phyloP scores from a whole-genome alignment of 78 protist species.

The Cyanophora paradoxa region DNA sequence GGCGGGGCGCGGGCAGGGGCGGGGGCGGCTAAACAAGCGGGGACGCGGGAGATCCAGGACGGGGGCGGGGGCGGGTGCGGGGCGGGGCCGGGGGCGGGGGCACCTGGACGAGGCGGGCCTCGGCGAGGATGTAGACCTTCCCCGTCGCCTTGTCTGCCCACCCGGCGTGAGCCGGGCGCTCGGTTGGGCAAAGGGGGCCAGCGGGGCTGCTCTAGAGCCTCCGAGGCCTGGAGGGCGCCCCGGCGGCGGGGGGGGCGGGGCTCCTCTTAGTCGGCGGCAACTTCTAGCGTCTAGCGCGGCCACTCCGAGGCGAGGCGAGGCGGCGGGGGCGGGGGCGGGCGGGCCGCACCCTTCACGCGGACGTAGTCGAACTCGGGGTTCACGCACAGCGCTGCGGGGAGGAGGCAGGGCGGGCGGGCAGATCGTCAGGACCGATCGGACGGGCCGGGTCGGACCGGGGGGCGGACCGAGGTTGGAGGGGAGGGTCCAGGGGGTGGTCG shows the following conservation, averaged over 20 bases:
- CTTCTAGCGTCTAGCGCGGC: too few species aligned
- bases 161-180: background rate
- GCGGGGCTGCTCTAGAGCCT: too few species aligned
- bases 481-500: constrained; percentile 99
- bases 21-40: background rate
- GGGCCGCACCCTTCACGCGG: constrained; percentile 45
- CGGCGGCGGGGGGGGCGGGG: too few species aligned
- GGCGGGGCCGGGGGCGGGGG: background rate
- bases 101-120: constrained; percentile 1
- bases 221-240: too few species aligned
- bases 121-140: background rate
- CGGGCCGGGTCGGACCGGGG: too few species aligned
- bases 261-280: too few species aligned
- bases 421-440: too few species aligned
- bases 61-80: background rate
- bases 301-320: background rate
- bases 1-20: background rate
- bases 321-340: too few species aligned
- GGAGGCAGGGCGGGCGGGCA: too few species aligned
- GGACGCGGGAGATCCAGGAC: background rate
- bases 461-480: constrained; percentile 96
- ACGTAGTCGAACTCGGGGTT: constrained; percentile 86
- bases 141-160: background rate
- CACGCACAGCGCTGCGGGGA: constrained; percentile 56
- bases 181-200: too few species aligned